Evolutionary conservation across 768 basidiomycete species (phyloP), one percentile per base, ranked within the genome.

Genomic region (Hygrocybe punicea): DNA sequence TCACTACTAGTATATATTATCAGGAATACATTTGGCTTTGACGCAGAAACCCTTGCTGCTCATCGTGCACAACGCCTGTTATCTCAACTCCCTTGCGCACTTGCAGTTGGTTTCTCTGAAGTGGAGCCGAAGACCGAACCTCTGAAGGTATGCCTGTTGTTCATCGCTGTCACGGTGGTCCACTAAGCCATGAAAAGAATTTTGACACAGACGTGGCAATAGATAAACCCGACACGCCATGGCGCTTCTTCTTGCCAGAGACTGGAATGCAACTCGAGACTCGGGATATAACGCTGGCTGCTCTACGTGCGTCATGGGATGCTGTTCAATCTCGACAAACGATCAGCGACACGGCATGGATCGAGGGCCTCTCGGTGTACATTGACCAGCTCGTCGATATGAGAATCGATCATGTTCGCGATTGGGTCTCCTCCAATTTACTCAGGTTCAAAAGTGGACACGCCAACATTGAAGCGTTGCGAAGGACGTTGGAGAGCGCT

Each of bases 371-470:
- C 2, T 68, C 70, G 0, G 33, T 52, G 1, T 71, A 80, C 58
- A 69, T 86, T 2, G 67, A 71, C 6, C 57, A 53, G 1, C 60
- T 82, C 4, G 77, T 73, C 13, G 69, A 80, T 23, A 42, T 69
- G 55, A 77, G 85, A 14, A 67, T 82, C 16, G 63, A 69, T 4
- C 78, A 80, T 55, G 82, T 86, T 19, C 65, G 66, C 1, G 69
- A 71, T 55, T 86, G 84, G 85, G 66, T 86, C 13, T 65, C 70
- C 3, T 65, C 72, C 6, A 86, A 86, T 56, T 61, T 80, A 4
- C 53, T 70, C 1, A 72, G 82, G 0, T 85, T 86, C 67, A 72
- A 75, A 44, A 69, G 67, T 23, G 65, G 59, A 36, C 71, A 81
- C 46, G 72, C 83, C 2, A 69, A 75, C 40, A 73, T 85, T 8